Evolutionary conservation across 306 rosid genomes (phyloP).

Genomic region (Malus asiatica): DNA sequence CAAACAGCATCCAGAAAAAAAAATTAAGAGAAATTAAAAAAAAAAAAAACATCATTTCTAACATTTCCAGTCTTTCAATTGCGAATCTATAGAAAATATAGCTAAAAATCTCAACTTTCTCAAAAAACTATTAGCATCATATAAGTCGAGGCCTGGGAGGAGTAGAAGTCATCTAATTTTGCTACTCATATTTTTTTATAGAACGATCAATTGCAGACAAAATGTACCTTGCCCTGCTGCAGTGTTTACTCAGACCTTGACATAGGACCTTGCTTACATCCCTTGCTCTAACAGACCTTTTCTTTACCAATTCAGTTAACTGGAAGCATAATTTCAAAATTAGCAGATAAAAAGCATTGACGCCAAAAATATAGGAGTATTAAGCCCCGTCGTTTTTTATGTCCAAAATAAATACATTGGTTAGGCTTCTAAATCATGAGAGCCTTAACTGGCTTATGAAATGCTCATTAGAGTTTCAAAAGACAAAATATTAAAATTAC

Average conservation of each 20-base stretch:
- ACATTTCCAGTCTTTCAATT: no score
- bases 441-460: neutral
- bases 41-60: no score
- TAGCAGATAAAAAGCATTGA: neutral
- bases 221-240: constrained; percentile 58
- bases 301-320: constrained; percentile 79
- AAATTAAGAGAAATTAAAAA: no score
- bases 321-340: constrained; percentile 23
- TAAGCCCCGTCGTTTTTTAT: constrained; percentile 78
- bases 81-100: no score
- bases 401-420: constrained; percentile 29
- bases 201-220: constrained; percentile 12
- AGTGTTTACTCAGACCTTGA: constrained; percentile 81
- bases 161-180: neutral
- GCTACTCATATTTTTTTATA: neutral
- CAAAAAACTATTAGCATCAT: neutral
- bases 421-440: constrained; percentile 30
- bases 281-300: constrained; percentile 68
- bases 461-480: constrained; percentile 1
- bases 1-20: no score
- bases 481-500: neutral
- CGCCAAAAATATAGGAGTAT: constrained; percentile 3
- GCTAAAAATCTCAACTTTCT: no score
- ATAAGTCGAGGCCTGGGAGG: neutral
- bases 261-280: constrained; percentile 84